Conservation (phyloP, 805 yeast species). For the Sungouiozyma intestinalis region DNA sequence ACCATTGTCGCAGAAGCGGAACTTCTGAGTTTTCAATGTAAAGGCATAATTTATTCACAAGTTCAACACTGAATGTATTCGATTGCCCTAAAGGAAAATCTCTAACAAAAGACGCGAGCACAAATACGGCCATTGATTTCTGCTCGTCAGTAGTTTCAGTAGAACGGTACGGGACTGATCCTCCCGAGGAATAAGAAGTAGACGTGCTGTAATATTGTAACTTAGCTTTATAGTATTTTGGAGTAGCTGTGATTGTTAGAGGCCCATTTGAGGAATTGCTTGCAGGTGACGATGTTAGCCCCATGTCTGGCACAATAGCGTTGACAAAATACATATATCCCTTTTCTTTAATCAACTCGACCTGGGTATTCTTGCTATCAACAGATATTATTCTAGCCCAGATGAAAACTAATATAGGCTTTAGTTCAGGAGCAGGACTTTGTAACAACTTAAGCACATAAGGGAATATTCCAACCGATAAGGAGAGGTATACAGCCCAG, state of each 20-base stretch:
- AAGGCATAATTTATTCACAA: conserved; percentile 53
- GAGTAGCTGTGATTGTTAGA: conserved; percentile 14
- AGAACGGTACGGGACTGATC: conserved; percentile 7
- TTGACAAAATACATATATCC: conserved; percentile 82
- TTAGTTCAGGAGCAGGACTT: conserved; percentile 89
- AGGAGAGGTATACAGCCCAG: conserved; percentile 89
- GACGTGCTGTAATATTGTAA: not conserved
- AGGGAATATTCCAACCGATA: conserved; percentile 93
- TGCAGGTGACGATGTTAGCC: conserved; percentile 9
- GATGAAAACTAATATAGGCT: conserved; percentile 87
- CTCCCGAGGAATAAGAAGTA: conserved; percentile 1
- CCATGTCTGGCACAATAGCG: conserved; percentile 47
- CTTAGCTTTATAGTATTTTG: not conserved
- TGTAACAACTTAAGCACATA: conserved; percentile 83
- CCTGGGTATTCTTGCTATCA: conserved; percentile 81
- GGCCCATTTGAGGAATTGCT: conserved; percentile 15
- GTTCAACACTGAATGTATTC: conserved; percentile 62
- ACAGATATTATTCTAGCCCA: conserved; percentile 98
- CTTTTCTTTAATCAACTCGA: conserved; percentile 81
- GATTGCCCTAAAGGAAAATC: conserved; percentile 75
- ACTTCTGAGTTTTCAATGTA: conserved; percentile 66
- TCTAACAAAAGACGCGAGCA: conserved; percentile 71
- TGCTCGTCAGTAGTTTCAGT: conserved; percentile 58
- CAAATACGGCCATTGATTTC: conserved; percentile 91
- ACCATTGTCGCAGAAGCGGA: conserved; percentile 89